phyloP scores from a whole-genome alignment of 495 filamentous ascomycete species.

The Parathielavia appendiculata region DNA sequence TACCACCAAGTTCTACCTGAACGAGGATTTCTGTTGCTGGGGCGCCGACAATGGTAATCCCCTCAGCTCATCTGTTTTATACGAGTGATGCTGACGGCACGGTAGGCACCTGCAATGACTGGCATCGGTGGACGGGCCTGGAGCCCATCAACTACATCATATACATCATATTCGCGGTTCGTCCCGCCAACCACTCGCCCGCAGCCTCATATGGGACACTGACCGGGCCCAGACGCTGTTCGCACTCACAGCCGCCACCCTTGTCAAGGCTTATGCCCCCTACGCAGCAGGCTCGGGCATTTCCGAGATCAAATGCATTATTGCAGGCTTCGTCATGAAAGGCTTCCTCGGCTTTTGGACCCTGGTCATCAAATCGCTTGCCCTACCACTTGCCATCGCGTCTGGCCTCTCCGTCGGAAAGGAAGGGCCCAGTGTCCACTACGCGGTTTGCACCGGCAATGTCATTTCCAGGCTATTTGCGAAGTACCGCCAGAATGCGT shows the following conservation, averaged over 20 bases:
- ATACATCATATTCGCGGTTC: conserved; percentile 84
- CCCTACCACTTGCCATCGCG: conserved; percentile 84
- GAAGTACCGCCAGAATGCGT: conserved; percentile 89
- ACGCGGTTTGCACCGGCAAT: conserved; percentile 95
- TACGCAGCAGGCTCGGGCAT: conserved; percentile 97
- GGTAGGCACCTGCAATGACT: conserved; percentile 73
- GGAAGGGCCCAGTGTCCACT: conserved; percentile 96
- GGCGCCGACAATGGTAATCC: conserved; percentile 73
- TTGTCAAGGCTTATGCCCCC: conserved; percentile 91
- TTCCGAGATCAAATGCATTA: conserved; percentile 99
- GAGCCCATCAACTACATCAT: conserved; percentile 77
- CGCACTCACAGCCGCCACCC: conserved; percentile 70
- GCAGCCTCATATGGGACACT: conserved; percentile 6
- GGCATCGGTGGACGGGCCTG: conserved; percentile 81
- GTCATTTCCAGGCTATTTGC: conserved; percentile 90
- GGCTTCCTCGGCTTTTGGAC: conserved; percentile 93
- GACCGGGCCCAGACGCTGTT: conserved; percentile 58
- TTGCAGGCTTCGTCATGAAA: conserved; percentile 99
- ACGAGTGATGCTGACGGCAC: conserved; percentile 24
- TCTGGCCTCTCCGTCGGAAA: conserved; percentile 95
- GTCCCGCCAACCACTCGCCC: conserved; percentile 19
- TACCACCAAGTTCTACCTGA: conserved; percentile 91
- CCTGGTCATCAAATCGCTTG: conserved; percentile 87
- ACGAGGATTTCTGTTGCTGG: conserved; percentile 98
- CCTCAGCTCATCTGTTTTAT: not conserved